phyloP scores from a whole-genome alignment of 1,284 basidiomycete genomes.

The Rhizopogon parksii region DNA sequence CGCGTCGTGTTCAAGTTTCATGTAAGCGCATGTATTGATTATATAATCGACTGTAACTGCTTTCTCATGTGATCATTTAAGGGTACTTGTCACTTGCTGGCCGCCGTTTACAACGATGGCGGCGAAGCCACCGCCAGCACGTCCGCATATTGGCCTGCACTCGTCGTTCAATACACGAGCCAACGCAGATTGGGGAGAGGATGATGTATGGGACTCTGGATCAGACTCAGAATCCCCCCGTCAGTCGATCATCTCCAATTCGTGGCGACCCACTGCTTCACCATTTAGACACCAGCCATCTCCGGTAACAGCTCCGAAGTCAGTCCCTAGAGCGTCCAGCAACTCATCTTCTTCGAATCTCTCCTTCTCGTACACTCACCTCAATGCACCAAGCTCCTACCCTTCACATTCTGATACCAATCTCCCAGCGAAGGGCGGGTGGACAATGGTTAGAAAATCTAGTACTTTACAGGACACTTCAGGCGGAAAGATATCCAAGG shows the following conservation, averaged over 20 bases:
- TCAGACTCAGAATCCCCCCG: constrained; percentile 74
- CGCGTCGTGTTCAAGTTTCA: too few relatives aligned
- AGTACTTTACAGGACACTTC: constrained; percentile 20
- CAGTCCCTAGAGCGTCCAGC: constrained; percentile 43
- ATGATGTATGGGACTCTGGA: constrained; percentile 85
- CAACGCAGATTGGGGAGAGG: constrained; percentile 66
- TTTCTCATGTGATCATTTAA: background rate
- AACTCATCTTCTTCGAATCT: constrained; percentile 62
- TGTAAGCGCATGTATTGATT: background rate
- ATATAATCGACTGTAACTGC: background rate
- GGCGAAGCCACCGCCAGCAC: constrained; percentile 64
- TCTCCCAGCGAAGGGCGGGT: constrained; percentile 46
- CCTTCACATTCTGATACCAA: constrained; percentile 42
- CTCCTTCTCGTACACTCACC: constrained; percentile 76
- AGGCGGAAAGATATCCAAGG: constrained; percentile 28
- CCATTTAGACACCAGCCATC: constrained; percentile 29
- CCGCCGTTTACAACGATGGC: constrained; percentile 39
- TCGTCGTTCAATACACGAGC: constrained; percentile 44
- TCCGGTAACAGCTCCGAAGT: constrained; percentile 47
- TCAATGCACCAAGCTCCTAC: constrained; percentile 71
- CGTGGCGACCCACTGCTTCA: constrained; percentile 37
- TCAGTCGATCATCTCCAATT: constrained; percentile 40
- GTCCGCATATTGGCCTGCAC: constrained; percentile 66
- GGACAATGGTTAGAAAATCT: constrained; percentile 61
- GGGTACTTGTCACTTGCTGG: constrained; percentile 3